Base-by-base conservation (phyloP, 2,329 filamentous ascomycete genomes). In the Cercospora zeina region DNA sequence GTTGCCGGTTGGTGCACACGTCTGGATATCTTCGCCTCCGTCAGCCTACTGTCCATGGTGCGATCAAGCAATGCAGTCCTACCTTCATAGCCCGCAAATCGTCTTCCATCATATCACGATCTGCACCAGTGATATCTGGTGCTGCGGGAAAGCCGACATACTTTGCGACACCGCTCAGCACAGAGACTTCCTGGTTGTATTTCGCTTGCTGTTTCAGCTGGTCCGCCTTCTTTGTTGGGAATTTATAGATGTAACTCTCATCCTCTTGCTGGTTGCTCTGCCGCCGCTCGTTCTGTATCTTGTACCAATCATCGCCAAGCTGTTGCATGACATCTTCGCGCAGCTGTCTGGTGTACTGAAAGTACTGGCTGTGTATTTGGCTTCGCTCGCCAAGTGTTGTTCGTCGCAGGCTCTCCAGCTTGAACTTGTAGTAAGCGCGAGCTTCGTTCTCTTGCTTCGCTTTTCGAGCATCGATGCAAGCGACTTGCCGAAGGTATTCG, bases 131-230 rank as follows among this genome's bases (percentile, higher is more conserved):
- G 77, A 99, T 88, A 34, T 90, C 83, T 19, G 95, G 95, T n/a
- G 93, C 95, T 33, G 93, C 93, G 36, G 95, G 95, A 77, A 99
- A 99, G 24, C 95, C 95, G 71, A 96, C 88, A 74, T 97, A 93
- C 77, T 97, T 97, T 36, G 93, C 93, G 56, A 97, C 83, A 37
- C 93, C 93, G 5, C 93, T 88, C 61, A 99, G 80, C 30, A 97
- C 86, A 0, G 93, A 96, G 4, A 99, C 93, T 75, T 99, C 95
- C 67, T 89, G 90, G 75, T 96, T 97, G 79, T 97, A 97, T 51
- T 93, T 89, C 54, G 92, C 85, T 69, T 96, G 93, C 65, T 97
- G 90, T 65, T 86, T 83, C 63, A 96, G 84, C 71, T 93, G 90
- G 70, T 93, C 88, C 30, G 87, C 84, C 64, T 87, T 86, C 66